Conservation (phyloP, 306 rosid species). For the Hylodesmum podocarpum region DNA sequence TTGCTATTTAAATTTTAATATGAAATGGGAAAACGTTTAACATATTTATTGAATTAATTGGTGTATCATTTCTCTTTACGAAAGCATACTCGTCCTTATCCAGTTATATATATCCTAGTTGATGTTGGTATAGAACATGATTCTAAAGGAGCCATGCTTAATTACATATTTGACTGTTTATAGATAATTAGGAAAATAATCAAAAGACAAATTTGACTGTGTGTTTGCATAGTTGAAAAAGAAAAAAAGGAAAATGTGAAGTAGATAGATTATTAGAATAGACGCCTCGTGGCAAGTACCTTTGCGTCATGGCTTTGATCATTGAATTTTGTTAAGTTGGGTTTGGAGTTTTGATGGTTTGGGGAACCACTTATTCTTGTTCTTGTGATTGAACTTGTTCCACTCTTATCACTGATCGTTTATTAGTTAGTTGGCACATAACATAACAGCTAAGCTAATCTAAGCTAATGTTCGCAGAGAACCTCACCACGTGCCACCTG, state of each 20-base stretch:
- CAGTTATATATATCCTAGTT: neutral
- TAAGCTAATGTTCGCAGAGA: neutral
- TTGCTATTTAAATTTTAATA: neutral
- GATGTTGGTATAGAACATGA: neutral
- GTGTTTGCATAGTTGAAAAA: neutral
- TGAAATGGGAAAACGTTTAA: neutral
- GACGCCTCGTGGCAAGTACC: conserved; percentile 2
- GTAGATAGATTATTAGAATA: no score
- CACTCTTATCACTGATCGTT: neutral
- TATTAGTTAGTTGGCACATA: conserved; percentile 15
- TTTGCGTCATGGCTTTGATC: conserved; percentile 37
- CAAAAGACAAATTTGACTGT: neutral
- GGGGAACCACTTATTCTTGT: conserved; percentile 23
- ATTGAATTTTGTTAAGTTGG: neutral
- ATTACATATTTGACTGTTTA: neutral
- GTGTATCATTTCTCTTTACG: neutral
- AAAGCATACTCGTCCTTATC: neutral
- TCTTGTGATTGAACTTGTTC: no score
- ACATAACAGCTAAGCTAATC: neutral
- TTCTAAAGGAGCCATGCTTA: neutral
- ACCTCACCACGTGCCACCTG: conserved; percentile 17
- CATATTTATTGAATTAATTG: neutral
- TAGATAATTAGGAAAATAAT: no score
- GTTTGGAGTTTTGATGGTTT: conserved; percentile 21
- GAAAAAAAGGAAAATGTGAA: neutral